phyloP scores from a whole-genome alignment of 2,329 filamentous ascomycete species.

The Diaporthe longicolla region DNA sequence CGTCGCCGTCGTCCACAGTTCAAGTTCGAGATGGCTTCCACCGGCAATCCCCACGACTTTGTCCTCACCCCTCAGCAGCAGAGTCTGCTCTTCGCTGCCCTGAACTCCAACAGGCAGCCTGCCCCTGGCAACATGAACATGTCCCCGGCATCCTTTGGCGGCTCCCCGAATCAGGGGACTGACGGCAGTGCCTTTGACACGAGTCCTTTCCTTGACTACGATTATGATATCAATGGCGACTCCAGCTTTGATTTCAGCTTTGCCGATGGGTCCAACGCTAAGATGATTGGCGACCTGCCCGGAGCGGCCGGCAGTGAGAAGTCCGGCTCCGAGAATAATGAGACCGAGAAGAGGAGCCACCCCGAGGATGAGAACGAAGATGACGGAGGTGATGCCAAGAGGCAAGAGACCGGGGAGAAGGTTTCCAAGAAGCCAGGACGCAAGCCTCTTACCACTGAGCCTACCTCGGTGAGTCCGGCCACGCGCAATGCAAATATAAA shows the following conservation, averaged over 20 bases:
- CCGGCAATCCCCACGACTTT: slow-evolving; percentile 68
- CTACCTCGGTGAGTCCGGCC: slow-evolving; percentile 84
- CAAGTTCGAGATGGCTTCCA: slow-evolving; percentile 63
- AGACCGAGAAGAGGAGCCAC: slow-evolving; percentile 79
- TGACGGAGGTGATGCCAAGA: slow-evolving; percentile 71
- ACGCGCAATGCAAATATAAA: slow-evolving; percentile 2
- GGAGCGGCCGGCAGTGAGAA: slow-evolving; percentile 57
- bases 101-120: slow-evolving; percentile 76
- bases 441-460: slow-evolving; percentile 95
- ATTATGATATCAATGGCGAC: slow-evolving; percentile 82
- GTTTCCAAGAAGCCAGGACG: slow-evolving; percentile 94
- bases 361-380: slow-evolving; percentile 79
- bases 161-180: slow-evolving; percentile 62
- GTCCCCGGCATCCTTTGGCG: slow-evolving; percentile 64
- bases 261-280: slow-evolving; percentile 65
- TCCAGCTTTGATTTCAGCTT: slow-evolving; percentile 82
- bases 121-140: slow-evolving; percentile 58
- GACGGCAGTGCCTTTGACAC: slow-evolving; percentile 73
- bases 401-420: slow-evolving; percentile 87
- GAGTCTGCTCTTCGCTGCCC: slow-evolving; percentile 80
- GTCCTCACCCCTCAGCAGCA: slow-evolving; percentile 83
- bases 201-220: slow-evolving; percentile 87
- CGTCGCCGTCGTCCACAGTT: slow-evolving; percentile 23
- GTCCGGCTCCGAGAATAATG: slow-evolving; percentile 71
- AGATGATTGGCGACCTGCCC: slow-evolving; percentile 84